Base-by-base conservation (phyloP, 2,329 filamentous ascomycete species). In the Claviceps spartinae region DNA sequence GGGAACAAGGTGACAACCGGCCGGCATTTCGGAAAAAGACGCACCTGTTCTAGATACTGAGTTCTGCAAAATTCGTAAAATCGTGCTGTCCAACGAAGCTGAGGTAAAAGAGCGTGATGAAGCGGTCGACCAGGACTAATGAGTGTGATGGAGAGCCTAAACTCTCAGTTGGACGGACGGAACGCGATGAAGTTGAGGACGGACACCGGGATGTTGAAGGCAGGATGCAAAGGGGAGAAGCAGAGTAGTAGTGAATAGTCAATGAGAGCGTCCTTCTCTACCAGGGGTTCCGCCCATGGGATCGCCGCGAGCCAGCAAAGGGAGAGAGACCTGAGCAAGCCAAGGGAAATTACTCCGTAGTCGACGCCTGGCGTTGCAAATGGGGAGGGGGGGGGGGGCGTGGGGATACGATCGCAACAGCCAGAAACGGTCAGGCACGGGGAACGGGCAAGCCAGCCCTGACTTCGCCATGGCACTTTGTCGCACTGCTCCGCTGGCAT, bases 71-170 rank as follows among this genome's bases (percentile, higher is more conserved):
- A 37, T n/a, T 16, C 16, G 13, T 30, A 49, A 52, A 53, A 49
- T 53, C 42, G 55, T 55, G 30, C 9, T 34, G 59, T 55, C 57
- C 58, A 64, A 55, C 49, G 56, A 61, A 61, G 56, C 56, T 56
- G 58, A 56, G 54, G 51, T 14, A 66, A 50, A 61, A 55, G 64
- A 66, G 59, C 50, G 65, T 65, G 53, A 52, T 59, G 54, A 59
- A 59, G 55, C 55, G 53, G 56, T 52, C n/a, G 47, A 56, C 56
- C 56, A 59, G 56, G 57, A 52, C 50, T 57, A 74, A 78, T 59
- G 76, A 79, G 73, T 68, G 76, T 79, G 71, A 61, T 71, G 72
- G 75, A 77, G 74, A 76, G 73, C 58, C 61, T 56, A 59, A 58
- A 68, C 72, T 71, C 74, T 76, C 74, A 70, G 72, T 77, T 77